Percentiles rank a stretch among this genome's conserved stretches.
Conservation (phyloP, 2,329 filamentous ascomycete species). For the Clonostachys solani region DNA sequence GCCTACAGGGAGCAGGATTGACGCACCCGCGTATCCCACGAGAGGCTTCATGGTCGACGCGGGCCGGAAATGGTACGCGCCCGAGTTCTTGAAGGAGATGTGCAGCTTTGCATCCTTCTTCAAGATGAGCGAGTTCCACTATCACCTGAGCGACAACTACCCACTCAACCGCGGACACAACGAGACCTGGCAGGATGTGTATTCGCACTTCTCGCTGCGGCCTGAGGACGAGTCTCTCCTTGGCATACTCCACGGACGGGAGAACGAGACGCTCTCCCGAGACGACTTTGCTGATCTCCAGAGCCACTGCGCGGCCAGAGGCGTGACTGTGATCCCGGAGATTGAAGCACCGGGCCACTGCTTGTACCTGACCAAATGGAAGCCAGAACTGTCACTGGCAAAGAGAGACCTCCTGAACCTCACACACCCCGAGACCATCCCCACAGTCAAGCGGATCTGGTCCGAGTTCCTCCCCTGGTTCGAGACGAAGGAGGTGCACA, state of each 20-base stretch:
- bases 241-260: constrained; percentile 12
- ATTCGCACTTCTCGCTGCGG: constrained; percentile 35
- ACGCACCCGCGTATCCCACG: constrained; percentile 36
- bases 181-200: constrained; percentile 37
- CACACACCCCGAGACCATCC: constrained; percentile 44
- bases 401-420: constrained; percentile 37
- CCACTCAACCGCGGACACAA: constrained; percentile 39
- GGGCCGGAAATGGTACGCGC: constrained; percentile 14
- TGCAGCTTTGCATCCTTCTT: constrained; percentile 42
- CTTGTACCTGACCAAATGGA: constrained; percentile 50
- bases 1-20: constrained; percentile 17
- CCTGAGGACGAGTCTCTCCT: constrained; percentile 16
- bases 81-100: constrained; percentile 31
- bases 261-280: constrained; percentile 14
- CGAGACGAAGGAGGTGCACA: constrained; percentile 47
- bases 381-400: constrained; percentile 41
- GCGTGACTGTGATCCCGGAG: constrained; percentile 49
- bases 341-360: constrained; percentile 51
- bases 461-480: constrained; percentile 50
- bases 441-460: constrained; percentile 46
- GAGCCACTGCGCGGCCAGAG: constrained; percentile 40
- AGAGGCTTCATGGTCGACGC: constrained; percentile 32
- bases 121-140: constrained; percentile 44
- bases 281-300: constrained; percentile 43
- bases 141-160: constrained; percentile 44